A percentile compares a stretch with the other conserved stretches of the same genome.
Conservation (phyloP, 441 rosid genomes). For the Francoa sonchifolia region DNA sequence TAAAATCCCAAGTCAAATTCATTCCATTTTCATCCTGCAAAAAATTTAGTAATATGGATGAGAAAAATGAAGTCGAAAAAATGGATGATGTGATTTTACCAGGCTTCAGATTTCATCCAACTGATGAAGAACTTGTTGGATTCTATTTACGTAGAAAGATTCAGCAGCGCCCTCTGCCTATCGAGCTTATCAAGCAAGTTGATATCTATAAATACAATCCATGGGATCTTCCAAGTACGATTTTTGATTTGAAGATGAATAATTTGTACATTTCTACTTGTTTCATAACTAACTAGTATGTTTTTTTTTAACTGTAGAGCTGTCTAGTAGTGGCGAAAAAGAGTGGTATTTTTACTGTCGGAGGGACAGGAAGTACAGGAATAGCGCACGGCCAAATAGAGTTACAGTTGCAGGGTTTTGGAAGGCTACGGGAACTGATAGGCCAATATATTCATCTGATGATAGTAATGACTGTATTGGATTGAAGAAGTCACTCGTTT, state of each 20-base stretch:
- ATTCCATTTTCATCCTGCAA: no score
- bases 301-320: conserved; percentile 24
- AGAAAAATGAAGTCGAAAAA: conserved; percentile 39
- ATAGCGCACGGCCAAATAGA: conserved; percentile 79
- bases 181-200: conserved; percentile 85
- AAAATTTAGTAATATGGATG: conserved; percentile 28
- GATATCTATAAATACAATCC: conserved; percentile 86
- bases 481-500: conserved; percentile 79
- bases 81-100: conserved; percentile 68
- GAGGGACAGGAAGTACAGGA: conserved; percentile 78
- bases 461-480: conserved; percentile 72
- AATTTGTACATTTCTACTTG: neutral
- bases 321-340: conserved; percentile 66
- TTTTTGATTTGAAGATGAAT: neutral
- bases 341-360: conserved; percentile 93
- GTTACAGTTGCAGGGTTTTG: conserved; percentile 91
- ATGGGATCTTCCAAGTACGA: conserved; percentile 96
- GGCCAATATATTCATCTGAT: conserved; percentile 75
- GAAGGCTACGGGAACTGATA: conserved; percentile 94
- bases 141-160: conserved; percentile 70
- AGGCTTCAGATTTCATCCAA: conserved; percentile 88
- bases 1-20: neutral
- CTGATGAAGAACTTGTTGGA: conserved; percentile 89
- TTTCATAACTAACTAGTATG: neutral
- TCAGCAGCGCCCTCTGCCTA: conserved; percentile 48